Evolutionary conservation across 495 filamentous ascomycete species (phyloP), one percentile per base, ranked within the genome.

Genomic region (Echria macrotheca): DNA sequence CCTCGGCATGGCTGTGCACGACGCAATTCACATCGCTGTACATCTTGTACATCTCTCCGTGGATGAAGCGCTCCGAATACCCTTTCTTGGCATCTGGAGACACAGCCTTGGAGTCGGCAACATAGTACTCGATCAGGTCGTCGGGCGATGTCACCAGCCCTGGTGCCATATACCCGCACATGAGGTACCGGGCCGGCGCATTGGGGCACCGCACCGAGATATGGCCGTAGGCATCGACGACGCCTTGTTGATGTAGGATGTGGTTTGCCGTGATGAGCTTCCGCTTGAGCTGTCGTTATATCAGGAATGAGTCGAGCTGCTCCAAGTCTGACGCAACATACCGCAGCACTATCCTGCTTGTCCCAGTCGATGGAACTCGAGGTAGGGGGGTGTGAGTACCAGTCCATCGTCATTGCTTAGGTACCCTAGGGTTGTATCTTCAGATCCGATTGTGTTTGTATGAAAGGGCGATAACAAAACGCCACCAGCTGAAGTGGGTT

Each of bases 81-180:
- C 42, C 42, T 15, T 44, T 44, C n/a, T 44, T 44, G 8, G 42
- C 42, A 12, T 31, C 15, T 2, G 42, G 24, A 5, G 42, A 44
- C 6, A 32, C 26, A 2, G 42, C 25, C 12, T 6, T 31, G 2
- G 42, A 44, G 42, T 44, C 42, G 10, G 29, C 32, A 26, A 44
- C 25, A 24, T 15, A 31, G 26, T 44, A 44, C 24, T 31, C 42
- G 42, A 44, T 44, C 17, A 44, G 42, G 21, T 44, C 42, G 26
- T 44, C 42, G 9, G 42, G 42, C 1, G 42, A 44, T 11, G 42
- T 44, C n/a, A 44, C 42, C 5, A 44, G 8, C 6, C 25, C 42
- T 6, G 42, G 42, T 4, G 42, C 42, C 42, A 44, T 44, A 26
- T 44, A 44, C 15, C 42, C 42, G 42, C 24, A 44, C 42, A 44